Percentiles rank a stretch among this genome's conserved stretches.
These are phyloP conservation scores for Elasticomyces elasticus DNA, from an alignment of 495 filamentous ascomycete species.

Conservation along the genomic window DNA sequence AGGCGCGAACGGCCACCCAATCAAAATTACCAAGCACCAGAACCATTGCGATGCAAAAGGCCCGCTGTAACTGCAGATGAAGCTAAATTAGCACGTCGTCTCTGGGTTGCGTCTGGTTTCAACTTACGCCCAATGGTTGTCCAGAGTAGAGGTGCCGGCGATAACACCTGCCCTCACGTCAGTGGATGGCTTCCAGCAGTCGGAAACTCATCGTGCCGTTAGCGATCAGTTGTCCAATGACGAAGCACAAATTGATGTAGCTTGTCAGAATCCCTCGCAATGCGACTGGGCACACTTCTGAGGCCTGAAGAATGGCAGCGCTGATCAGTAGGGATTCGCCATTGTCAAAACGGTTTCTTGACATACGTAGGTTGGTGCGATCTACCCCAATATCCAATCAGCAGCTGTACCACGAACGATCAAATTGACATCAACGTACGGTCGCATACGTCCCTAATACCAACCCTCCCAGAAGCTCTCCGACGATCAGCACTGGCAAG, in stretches of 20 bases:
- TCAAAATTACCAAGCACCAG: conserved; percentile 32
- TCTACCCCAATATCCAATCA: no score
- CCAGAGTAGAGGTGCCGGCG: conserved; percentile 22
- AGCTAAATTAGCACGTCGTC: not conserved
- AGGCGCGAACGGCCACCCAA: conserved; percentile 30
- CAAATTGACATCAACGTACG: not conserved
- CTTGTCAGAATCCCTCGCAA: conserved; percentile 28
- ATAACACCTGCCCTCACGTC: conserved; percentile 27
- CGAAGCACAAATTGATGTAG: conserved; percentile 40
- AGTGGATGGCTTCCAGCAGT: not conserved
- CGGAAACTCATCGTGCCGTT: conserved; percentile 23
- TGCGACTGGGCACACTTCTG: conserved; percentile 35
- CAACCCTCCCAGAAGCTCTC: conserved; percentile 30
- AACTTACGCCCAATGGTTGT: conserved; percentile 28
- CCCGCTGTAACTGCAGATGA: conserved; percentile 25
- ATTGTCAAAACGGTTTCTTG: no score
- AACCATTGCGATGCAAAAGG: conserved; percentile 36
- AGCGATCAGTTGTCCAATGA: conserved; percentile 44
- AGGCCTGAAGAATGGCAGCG: no score
- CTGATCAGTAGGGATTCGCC: no score
- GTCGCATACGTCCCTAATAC: conserved; percentile 28
- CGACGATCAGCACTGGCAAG: conserved; percentile 30
- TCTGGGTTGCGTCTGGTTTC: conserved; percentile 4
- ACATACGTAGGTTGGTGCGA: conserved; percentile 33
- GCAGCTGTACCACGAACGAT: no score